These are phyloP conservation scores for Didymella pomorum DNA, from an alignment of 2,329 filamentous ascomycete genomes.

Conservation along the genomic window DNA sequence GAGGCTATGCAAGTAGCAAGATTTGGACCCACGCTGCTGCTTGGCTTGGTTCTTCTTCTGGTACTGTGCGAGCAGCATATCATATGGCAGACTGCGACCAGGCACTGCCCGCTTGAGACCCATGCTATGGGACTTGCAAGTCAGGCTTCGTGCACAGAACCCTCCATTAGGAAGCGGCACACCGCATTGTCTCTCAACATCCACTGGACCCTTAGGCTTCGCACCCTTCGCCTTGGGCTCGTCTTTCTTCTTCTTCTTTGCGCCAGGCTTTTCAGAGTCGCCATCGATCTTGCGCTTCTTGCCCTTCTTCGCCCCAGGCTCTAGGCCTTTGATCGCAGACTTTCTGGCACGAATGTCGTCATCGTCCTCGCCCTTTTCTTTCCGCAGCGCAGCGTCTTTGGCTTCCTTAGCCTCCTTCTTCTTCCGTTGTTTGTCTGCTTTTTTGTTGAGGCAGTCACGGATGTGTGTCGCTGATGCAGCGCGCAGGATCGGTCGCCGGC, in stretches of 20 bases:
- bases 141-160: conserved; percentile 85
- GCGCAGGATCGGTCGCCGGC: conserved; percentile 85
- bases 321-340: conserved; percentile 52
- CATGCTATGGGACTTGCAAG: conserved; percentile 96
- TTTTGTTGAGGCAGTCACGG: conserved; percentile 81
- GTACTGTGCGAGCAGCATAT: conserved; percentile 76
- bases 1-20: background rate
- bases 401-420: conserved; percentile 70
- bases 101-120: conserved; percentile 89
- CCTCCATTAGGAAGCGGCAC: conserved; percentile 85
- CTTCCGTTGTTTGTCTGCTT: conserved; percentile 71
- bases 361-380: conserved; percentile 56
- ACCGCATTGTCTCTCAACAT: conserved; percentile 93
- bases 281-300: conserved; percentile 59
- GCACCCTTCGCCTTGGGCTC: conserved; percentile 83
- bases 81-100: conserved; percentile 86
- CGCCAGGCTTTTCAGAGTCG: conserved; percentile 80
- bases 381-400: conserved; percentile 58
- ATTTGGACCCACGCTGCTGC: conserved; percentile 79
- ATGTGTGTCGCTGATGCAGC: conserved; percentile 81
- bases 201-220: conserved; percentile 90
- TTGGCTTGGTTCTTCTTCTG: conserved; percentile 98
- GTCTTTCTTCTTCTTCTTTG: conserved; percentile 92
- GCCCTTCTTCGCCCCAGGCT: conserved; percentile 52
- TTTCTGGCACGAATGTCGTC: conserved; percentile 53